These are phyloP conservation scores for Ailanthus altissimus DNA, from an alignment of 345 rosid species.

Conservation along the genomic window DNA sequence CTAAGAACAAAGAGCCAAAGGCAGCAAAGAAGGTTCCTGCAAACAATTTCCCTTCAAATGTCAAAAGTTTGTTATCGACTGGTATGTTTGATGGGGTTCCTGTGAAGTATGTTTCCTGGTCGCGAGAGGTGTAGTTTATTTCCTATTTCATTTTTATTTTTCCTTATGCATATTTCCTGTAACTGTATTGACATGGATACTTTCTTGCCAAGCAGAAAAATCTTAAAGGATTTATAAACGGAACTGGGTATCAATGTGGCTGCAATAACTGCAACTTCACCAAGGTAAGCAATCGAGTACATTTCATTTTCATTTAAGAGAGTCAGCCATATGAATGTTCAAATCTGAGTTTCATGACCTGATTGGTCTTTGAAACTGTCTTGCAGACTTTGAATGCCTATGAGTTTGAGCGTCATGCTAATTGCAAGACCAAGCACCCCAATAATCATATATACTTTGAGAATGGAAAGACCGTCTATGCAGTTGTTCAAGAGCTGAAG, in stretches of 20 bases:
- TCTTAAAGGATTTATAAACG: constrained; percentile 50
- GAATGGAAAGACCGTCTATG: constrained; percentile 68
- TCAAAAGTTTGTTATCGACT: constrained; percentile 66
- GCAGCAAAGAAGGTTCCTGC: constrained; percentile 44
- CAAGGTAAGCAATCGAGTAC: constrained; percentile 38
- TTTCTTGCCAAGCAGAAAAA: constrained; percentile 40
- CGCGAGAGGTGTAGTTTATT: constrained; percentile 52
- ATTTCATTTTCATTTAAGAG: neutral
- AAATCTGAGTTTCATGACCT: neutral
- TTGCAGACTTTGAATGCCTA: constrained; percentile 60
- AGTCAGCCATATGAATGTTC: neutral
- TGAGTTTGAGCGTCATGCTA: constrained; percentile 70
- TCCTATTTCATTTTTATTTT: neutral
- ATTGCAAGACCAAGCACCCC: constrained; percentile 75
- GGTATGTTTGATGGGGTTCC: constrained; percentile 69
- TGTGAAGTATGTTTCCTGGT: constrained; percentile 71
- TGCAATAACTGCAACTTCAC: constrained; percentile 53
- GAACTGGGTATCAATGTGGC: constrained; percentile 59
- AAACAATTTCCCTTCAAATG: constrained; percentile 67
- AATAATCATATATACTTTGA: constrained; percentile 70
- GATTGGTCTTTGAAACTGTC: constrained; percentile 4
- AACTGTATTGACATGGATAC: constrained; percentile 1
- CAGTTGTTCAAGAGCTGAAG: constrained; percentile 68
- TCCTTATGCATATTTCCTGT: neutral
- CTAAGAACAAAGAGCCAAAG: constrained; percentile 47